Percentiles rank a stretch among this genome's conserved stretches.
phyloP scores from a whole-genome alignment of 2,329 filamentous ascomycete genomes.

The Sclerotinia glacialis region DNA sequence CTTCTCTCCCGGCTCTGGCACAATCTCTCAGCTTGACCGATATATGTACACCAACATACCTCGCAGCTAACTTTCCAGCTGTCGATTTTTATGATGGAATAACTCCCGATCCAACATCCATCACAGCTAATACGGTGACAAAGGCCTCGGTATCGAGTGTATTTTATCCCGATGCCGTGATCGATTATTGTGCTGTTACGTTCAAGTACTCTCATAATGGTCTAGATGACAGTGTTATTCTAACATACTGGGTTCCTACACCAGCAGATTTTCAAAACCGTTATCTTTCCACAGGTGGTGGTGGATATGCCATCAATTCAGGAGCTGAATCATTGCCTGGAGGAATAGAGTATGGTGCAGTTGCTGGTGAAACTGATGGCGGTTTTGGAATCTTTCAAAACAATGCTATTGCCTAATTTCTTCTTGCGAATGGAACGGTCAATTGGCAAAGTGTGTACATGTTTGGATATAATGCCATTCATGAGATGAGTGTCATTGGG shows the following conservation, averaged over 20 bases:
- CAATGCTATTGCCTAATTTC: constrained; percentile 41
- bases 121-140: constrained; percentile 41
- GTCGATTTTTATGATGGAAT: constrained; percentile 21
- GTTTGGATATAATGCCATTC: constrained; percentile 43
- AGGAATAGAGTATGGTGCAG: constrained; percentile 48
- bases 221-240: constrained; percentile 39
- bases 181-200: constrained; percentile 48
- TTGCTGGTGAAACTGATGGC: constrained; percentile 49
- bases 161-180: constrained; percentile 38
- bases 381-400: constrained; percentile 50
- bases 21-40: not conserved
- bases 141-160: constrained; percentile 37
- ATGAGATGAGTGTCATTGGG: constrained; percentile 43
- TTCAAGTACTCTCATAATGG: constrained; percentile 48
- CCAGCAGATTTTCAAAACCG: constrained; percentile 46
- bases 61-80: not conserved
- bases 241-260: constrained; percentile 46
- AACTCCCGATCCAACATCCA: constrained; percentile 39
- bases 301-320: constrained; percentile 47
- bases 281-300: constrained; percentile 48
- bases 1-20: not conserved
- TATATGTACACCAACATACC: constrained; percentile 8
- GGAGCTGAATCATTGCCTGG: constrained; percentile 38
- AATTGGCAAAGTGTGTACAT: constrained; percentile 35
- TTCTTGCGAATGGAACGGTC: constrained; percentile 43